phyloP scores from a whole-genome alignment of 352 stramenopile species.

The Globisporangium yorkense region DNA sequence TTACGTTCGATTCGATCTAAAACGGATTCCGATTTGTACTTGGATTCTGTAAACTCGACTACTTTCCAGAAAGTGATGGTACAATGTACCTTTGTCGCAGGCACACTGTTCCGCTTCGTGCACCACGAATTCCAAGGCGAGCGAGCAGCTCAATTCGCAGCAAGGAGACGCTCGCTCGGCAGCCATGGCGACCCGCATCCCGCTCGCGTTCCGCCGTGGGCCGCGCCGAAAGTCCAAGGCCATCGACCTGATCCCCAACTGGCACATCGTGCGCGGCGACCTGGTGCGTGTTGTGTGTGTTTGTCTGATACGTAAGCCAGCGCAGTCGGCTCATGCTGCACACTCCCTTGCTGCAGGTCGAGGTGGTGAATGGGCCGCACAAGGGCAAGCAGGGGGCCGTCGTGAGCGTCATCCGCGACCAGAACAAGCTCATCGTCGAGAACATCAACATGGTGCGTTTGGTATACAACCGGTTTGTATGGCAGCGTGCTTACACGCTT shows the following conservation, averaged over 20 bases:
- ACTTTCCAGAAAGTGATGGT: too few relatives aligned
- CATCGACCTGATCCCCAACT: conserved; percentile 74
- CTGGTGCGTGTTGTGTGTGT: conserved; percentile 28
- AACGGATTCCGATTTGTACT: not conserved
- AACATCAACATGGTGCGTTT: conserved; percentile 82
- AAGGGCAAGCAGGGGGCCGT: conserved; percentile 79
- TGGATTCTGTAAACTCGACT: too few relatives aligned
- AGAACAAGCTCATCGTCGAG: conserved; percentile 79
- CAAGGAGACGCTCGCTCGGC: conserved; percentile 9
- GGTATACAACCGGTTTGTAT: not conserved
- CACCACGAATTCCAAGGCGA: conserved; percentile 3
- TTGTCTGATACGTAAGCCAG: too few relatives aligned
- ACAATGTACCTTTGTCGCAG: not conserved
- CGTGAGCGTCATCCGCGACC: conserved; percentile 63
- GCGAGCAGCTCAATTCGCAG: not conserved
- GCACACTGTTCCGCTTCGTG: not conserved
- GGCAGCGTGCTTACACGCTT: not conserved
- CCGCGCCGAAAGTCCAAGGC: conserved; percentile 74
- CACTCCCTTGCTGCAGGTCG: conserved; percentile 32
- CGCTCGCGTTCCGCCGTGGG: conserved; percentile 69
- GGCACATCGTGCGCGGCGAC: conserved; percentile 77
- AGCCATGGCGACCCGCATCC: conserved; percentile 68
- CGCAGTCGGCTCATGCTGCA: not conserved
- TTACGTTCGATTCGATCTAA: not conserved
- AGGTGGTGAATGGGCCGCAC: conserved; percentile 77